Base-by-base conservation (phyloP, 257 asterid genomes). In the Solanum peruvianum region DNA sequence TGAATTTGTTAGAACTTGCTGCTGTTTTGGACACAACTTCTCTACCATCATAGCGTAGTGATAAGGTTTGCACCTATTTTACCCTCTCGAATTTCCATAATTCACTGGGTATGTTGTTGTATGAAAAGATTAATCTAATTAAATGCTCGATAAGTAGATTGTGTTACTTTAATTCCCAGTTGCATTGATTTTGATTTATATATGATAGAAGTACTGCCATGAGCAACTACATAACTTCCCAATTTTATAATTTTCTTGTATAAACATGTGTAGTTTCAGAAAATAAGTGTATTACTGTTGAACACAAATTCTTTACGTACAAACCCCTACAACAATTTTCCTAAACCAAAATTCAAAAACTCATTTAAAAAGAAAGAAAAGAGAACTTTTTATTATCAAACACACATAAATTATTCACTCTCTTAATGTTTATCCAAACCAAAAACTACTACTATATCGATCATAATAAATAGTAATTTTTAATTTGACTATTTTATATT, bases 41-140 rank as follows among this genome's bases (percentile, higher is more conserved):
- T 42, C 45, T 42, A 15, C 8, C 60, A 15, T 0, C n/a, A 56
- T 2, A 18, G 20, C 1, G 0, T 1, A 56, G 25, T 20, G 5
- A 3, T 7, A 56, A 18, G 3, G 64, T 56, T 56, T 56, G 1
- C 11, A 11, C 8, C 20, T 11, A 20, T 7, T 56, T 56, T 56
- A 0, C 1, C n/a, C n/a, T 56, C 11, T 0, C 2, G 58, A 52
- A 23, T 52, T 4, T 10, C 0, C 1, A 20, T 1, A 56, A 7
- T 56, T 56, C 1, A 56, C n/a, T 56, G 7, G 11, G 1, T 20
- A 20, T 56, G 11, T 7, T 56, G 25, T 56, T 56, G 64, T 62
- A 62, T 76, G 20, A 42, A 14, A 76, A 76, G 9, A 39, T 70
- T 31, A 23, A 21, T 13, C 18, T 69, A 69, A 67, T 7, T 69